A percentile compares a stretch with the other conserved stretches of the same genome.
phyloP scores from a whole-genome alignment of 129 eudicot species.

The Helianthus tuberosus region DNA sequence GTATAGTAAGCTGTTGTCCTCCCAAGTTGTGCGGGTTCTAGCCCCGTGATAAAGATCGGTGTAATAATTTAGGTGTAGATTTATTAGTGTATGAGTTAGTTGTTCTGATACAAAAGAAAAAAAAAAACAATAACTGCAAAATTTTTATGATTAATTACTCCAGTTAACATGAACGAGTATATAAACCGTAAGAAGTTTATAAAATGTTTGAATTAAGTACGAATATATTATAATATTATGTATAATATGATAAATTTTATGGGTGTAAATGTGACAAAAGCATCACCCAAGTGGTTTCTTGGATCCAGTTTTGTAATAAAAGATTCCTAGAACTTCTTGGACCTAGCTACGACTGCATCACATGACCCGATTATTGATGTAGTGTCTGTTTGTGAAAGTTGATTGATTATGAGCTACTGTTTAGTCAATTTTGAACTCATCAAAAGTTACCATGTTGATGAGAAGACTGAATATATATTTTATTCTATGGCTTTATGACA shows the following conservation, averaged over 20 bases:
- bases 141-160: background rate
- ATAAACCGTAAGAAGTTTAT: background rate
- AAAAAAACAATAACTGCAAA: background rate
- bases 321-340: background rate
- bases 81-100: too few relatives aligned
- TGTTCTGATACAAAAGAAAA: background rate
- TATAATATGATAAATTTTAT: background rate
- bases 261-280: conserved; percentile 1
- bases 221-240: background rate
- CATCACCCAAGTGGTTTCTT: background rate
- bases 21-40: too few relatives aligned
- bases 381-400: conserved; percentile 20
- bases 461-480: too few relatives aligned
- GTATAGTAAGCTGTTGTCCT: too few relatives aligned
- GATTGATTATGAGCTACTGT: conserved; percentile 8
- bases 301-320: background rate
- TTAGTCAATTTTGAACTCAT: conserved; percentile 21
- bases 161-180: background rate
- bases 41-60: too few relatives aligned
- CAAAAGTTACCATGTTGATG: conserved; percentile 1
- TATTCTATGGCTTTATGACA: too few relatives aligned
- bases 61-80: too few relatives aligned
- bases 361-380: conserved; percentile 2
- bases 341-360: background rate
- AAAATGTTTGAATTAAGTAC: too few relatives aligned